Evolutionary conservation across 2,329 filamentous ascomycete species (phyloP).

Genomic region (Pseudocercospora vitis): DNA sequence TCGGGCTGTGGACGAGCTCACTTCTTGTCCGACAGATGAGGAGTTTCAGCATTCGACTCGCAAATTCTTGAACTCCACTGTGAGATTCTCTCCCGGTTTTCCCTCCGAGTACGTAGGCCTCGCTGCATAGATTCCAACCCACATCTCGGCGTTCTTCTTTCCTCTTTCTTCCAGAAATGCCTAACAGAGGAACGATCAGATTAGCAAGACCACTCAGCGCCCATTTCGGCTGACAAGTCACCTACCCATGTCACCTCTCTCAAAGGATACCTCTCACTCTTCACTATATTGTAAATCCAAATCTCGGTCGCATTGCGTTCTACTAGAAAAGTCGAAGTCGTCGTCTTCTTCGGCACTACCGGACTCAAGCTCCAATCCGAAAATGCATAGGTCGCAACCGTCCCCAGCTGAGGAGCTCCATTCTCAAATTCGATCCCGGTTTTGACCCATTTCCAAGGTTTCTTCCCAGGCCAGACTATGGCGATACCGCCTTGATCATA

Average conservation of each 20-base stretch:
- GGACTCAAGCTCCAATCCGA: conserved; percentile 23
- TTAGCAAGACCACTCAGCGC: no score
- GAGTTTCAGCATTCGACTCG: conserved; percentile 18
- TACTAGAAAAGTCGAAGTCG: conserved; percentile 19
- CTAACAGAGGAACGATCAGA: neutral
- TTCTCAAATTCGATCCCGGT: conserved; percentile 21
- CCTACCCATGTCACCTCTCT: conserved; percentile 19
- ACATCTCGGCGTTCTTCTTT: conserved; percentile 21
- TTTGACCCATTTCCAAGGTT: conserved; percentile 18
- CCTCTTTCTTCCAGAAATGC: conserved; percentile 22
- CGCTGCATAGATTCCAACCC: conserved; percentile 22
- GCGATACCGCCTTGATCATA: conserved; percentile 24
- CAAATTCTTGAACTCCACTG: conserved; percentile 20
- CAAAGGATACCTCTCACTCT: conserved; percentile 43
- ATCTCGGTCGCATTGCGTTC: conserved; percentile 54
- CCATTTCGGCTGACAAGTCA: neutral
- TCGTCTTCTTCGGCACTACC: conserved; percentile 16
- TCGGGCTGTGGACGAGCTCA: no score
- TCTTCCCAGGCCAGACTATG: conserved; percentile 15
- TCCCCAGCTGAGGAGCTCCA: conserved; percentile 19
- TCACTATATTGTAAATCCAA: conserved; percentile 62
- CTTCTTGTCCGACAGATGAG: neutral
- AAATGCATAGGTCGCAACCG: conserved; percentile 19
- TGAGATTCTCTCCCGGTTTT: conserved; percentile 14
- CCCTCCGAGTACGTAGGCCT: conserved; percentile 19